Evolutionary conservation across 2,329 filamentous ascomycete genomes (phyloP).

Genomic region (Penicillium sp.): DNA sequence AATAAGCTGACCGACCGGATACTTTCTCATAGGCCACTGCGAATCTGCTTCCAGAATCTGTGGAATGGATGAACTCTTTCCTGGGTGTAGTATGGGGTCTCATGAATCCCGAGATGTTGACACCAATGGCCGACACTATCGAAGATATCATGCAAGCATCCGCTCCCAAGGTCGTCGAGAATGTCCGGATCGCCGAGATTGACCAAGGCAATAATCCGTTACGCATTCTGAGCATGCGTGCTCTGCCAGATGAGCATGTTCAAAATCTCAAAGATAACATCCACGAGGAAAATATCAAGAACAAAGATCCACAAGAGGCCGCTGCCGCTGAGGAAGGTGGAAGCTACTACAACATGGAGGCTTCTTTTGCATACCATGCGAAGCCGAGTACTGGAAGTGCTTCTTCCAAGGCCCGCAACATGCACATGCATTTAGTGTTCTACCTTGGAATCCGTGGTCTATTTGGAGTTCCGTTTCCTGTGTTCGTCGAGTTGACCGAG

Average conservation of each 20-base stretch:
- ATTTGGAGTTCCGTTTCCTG: conserved; percentile 84
- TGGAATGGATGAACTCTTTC: conserved; percentile 94
- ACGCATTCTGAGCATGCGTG: conserved; percentile 82
- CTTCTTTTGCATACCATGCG: conserved; percentile 88
- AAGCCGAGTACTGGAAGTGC: conserved; percentile 71
- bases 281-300: conserved; percentile 75
- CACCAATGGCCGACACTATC: conserved; percentile 85
- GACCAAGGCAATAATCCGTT: conserved; percentile 91
- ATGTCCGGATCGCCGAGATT: conserved; percentile 92
- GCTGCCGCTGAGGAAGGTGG: conserved; percentile 89
- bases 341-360: conserved; percentile 90
- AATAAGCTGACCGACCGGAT: conserved; percentile 7
- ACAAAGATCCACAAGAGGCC: conserved; percentile 82
- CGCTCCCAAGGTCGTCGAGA: conserved; percentile 86
- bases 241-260: conserved; percentile 81
- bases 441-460: conserved; percentile 88
- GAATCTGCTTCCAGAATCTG: conserved; percentile 89
- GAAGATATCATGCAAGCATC: conserved; percentile 98
- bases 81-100: conserved; percentile 84
- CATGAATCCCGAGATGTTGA: conserved; percentile 94
- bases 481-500: conserved; percentile 86
- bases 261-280: conserved; percentile 80
- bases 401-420: conserved; percentile 84
- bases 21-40: conserved; percentile 65
- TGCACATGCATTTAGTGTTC: conserved; percentile 96